A percentile compares a stretch with the other conserved stretches of the same genome.
phyloP scores from a whole-genome alignment of 768 basidiomycete genomes.

The Mrakia hoshinonis region DNA sequence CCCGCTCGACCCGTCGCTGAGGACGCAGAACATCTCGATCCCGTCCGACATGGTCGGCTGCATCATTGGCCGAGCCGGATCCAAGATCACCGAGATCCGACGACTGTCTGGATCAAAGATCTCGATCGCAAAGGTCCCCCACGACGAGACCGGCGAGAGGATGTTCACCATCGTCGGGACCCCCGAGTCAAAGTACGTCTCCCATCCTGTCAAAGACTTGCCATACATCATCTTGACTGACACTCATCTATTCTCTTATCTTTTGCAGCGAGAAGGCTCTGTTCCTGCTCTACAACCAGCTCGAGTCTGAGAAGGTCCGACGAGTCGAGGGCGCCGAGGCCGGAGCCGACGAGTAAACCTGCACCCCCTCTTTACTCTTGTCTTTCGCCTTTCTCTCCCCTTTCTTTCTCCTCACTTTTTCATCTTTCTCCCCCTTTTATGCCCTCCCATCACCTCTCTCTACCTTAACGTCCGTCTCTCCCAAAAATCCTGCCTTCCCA shows the following conservation, averaged over 20 bases:
- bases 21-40: slow-evolving; percentile 98
- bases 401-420: slow-evolving; percentile 6
- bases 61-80: slow-evolving; percentile 72
- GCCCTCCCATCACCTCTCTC: not conserved
- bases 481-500: not conserved
- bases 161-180: slow-evolving; percentile 98
- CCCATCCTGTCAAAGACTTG: too few species aligned
- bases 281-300: slow-evolving; percentile 81
- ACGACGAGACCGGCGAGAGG: slow-evolving; percentile 96
- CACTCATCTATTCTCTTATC: not conserved
- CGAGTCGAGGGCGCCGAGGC: slow-evolving; percentile 30
- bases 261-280: slow-evolving; percentile 96
- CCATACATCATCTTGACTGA: not conserved
- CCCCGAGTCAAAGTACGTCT: slow-evolving; percentile 42
- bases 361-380: not conserved
- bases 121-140: slow-evolving; percentile 97
- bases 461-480: slow-evolving; percentile 8
- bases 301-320: slow-evolving; percentile 62
- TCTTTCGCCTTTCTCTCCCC: slow-evolving; percentile 7
- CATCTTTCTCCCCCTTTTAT: slow-evolving; percentile 17
- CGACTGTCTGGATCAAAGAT: slow-evolving; percentile 96
- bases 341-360: slow-evolving; percentile 7
- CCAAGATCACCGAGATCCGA: slow-evolving; percentile 98
- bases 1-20: slow-evolving; percentile 44
- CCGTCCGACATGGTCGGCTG: slow-evolving; percentile 94